phyloP scores from a whole-genome alignment of 352 stramenopile genomes.

The Phytopythium cucurbitacearum region DNA sequence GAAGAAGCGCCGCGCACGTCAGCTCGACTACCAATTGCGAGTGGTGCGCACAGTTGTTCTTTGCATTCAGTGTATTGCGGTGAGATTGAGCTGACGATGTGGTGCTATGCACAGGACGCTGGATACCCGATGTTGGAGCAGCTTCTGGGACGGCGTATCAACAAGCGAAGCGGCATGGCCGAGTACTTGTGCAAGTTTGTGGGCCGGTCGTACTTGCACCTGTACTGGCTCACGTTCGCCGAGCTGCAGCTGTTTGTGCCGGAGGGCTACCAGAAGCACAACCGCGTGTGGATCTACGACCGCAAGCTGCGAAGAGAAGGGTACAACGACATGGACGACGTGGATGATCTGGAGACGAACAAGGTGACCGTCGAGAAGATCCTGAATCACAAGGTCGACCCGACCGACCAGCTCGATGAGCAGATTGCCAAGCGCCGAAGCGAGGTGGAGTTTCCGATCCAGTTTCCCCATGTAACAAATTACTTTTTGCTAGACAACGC shows the following conservation, averaged over 20 bases:
- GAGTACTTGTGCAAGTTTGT: slow-evolving; percentile 89
- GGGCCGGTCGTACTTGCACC: slow-evolving; percentile 81
- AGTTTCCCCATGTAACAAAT: slow-evolving; percentile 75
- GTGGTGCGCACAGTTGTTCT: slow-evolving; percentile 20
- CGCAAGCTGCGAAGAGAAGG: slow-evolving; percentile 76
- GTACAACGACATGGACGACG: slow-evolving; percentile 82
- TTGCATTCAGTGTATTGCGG: not conserved
- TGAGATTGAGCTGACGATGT: slow-evolving; percentile 5
- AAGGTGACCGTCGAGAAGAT: slow-evolving; percentile 88
- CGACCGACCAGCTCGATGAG: slow-evolving; percentile 74
- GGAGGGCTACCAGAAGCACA: slow-evolving; percentile 81
- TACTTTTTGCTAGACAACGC: slow-evolving; percentile 79
- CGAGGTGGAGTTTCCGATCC: slow-evolving; percentile 40
- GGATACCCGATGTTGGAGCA: slow-evolving; percentile 72
- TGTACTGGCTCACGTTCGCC: slow-evolving; percentile 87
- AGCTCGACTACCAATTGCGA: slow-evolving; percentile 71
- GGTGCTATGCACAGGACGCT: slow-evolving; percentile 31
- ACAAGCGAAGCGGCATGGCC: slow-evolving; percentile 55
- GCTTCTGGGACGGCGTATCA: slow-evolving; percentile 81
- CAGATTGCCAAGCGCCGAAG: slow-evolving; percentile 72
- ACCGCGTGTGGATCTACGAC: slow-evolving; percentile 83
- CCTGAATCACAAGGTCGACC: slow-evolving; percentile 81
- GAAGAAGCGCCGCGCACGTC: slow-evolving; percentile 68
- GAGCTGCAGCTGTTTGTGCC: slow-evolving; percentile 84
- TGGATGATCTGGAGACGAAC: slow-evolving; percentile 84